Evolutionary conservation across 148 eudicot species (phyloP).

Genomic region (Dianthus caryophyllus): DNA sequence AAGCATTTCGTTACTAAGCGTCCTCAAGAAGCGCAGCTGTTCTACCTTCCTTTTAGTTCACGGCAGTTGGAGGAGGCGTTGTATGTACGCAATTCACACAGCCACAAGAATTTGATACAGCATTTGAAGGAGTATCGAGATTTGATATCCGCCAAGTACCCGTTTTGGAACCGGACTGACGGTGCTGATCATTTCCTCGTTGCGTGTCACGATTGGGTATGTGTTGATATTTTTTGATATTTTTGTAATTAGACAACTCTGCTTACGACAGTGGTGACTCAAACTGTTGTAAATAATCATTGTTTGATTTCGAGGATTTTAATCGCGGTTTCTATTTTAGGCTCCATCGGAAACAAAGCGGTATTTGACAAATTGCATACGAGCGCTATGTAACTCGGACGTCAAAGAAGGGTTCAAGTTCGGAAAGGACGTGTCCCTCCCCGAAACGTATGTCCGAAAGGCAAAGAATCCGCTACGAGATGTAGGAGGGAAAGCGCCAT

Average conservation of each 20-base stretch:
- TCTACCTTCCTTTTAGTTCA: conserved; percentile 75
- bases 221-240: background rate
- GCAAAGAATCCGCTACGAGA: conserved; percentile 38
- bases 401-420: conserved; percentile 49
- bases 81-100: conserved; percentile 57
- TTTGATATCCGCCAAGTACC: conserved; percentile 41
- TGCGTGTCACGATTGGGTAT: conserved; percentile 85
- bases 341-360: conserved; percentile 54
- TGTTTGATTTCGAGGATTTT: background rate
- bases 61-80: conserved; percentile 44
- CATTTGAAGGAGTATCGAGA: conserved; percentile 42
- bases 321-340: conserved; percentile 21
- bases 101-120: conserved; percentile 34
- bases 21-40: conserved; percentile 51
- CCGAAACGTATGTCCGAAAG: conserved; percentile 46
- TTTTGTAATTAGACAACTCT: background rate
- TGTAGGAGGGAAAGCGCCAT: conserved; percentile 48
- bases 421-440: conserved; percentile 72
- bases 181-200: conserved; percentile 71
- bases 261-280: too few relatives aligned
- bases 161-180: conserved; percentile 64
- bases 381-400: conserved; percentile 72
- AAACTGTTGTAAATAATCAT: background rate
- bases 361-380: conserved; percentile 44
- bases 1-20: conserved; percentile 44